phyloP scores from a whole-genome alignment of 1,284 basidiomycete species.

The Ustilago cynodontis region DNA sequence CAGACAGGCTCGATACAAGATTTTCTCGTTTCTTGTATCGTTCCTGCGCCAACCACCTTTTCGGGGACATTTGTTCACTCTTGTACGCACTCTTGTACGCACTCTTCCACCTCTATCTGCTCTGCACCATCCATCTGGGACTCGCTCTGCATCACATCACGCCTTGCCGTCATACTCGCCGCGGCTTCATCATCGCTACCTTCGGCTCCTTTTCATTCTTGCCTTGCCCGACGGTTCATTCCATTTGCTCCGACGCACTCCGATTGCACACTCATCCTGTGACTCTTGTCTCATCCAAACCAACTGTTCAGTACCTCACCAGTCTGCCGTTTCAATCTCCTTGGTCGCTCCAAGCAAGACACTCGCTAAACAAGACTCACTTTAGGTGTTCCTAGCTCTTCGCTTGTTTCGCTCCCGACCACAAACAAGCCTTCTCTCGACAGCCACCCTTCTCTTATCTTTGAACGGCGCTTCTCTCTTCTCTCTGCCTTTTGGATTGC shows the following conservation, averaged over 20 bases:
- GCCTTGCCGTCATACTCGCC: conserved; percentile 9
- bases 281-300: background rate
- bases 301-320: conserved; percentile 16
- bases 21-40: background rate
- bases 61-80: background rate
- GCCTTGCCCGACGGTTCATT: conserved; percentile 4
- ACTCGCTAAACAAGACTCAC: conserved; percentile 3
- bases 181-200: background rate
- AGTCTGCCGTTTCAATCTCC: conserved; percentile 28
- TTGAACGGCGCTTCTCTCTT: background rate
- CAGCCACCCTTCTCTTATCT: background rate
- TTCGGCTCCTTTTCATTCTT: background rate
- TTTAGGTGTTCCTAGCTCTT: background rate
- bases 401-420: background rate
- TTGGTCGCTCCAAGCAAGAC: background rate
- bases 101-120: background rate
- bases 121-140: background rate
- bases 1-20: background rate
- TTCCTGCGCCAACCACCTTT: background rate
- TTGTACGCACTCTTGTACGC: too few species aligned
- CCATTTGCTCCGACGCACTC: background rate
- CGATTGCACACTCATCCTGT: background rate
- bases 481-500: background rate
- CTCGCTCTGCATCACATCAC: background rate
- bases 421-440: background rate